Evolutionary conservation across 495 filamentous ascomycete species (phyloP).

Genomic region (Melanomma pulvis-pyrius): DNA sequence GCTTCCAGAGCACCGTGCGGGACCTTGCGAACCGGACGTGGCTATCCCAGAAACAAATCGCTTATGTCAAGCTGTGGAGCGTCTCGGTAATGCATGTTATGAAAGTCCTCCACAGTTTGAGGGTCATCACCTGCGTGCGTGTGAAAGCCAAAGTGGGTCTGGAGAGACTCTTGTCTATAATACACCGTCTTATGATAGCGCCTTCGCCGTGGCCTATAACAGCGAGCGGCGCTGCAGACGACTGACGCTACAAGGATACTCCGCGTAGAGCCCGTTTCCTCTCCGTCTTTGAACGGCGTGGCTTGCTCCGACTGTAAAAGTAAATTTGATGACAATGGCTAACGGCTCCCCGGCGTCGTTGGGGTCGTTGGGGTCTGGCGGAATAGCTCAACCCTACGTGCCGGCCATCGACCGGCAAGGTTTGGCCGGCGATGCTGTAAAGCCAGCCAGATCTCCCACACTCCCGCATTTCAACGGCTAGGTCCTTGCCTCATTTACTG

Average conservation of each 20-base stretch:
- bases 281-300: constrained; percentile 19
- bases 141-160: constrained; percentile 23
- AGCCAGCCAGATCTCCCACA: constrained; percentile 34
- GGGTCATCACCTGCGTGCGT: neutral
- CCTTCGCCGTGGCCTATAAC: constrained; percentile 23
- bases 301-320: constrained; percentile 34
- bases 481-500: constrained; percentile 35
- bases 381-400: neutral
- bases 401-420: constrained; percentile 14
- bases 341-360: neutral
- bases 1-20: constrained; percentile 23
- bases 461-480: constrained; percentile 38
- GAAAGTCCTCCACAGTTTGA: constrained; percentile 36
- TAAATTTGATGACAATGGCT: constrained; percentile 29
- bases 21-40: constrained; percentile 11
- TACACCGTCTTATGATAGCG: constrained; percentile 28
- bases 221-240: constrained; percentile 30
- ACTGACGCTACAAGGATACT: constrained; percentile 23
- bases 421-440: constrained; percentile 23
- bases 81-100: constrained; percentile 40
- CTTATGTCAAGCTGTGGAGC: constrained; percentile 31
- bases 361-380: constrained; percentile 2
- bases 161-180: constrained; percentile 32
- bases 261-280: neutral
- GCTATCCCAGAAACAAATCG: constrained; percentile 38